These are phyloP conservation scores for Pseudocercospora vitis DNA, from an alignment of 2,329 filamentous ascomycete genomes.

Conservation along the genomic window DNA sequence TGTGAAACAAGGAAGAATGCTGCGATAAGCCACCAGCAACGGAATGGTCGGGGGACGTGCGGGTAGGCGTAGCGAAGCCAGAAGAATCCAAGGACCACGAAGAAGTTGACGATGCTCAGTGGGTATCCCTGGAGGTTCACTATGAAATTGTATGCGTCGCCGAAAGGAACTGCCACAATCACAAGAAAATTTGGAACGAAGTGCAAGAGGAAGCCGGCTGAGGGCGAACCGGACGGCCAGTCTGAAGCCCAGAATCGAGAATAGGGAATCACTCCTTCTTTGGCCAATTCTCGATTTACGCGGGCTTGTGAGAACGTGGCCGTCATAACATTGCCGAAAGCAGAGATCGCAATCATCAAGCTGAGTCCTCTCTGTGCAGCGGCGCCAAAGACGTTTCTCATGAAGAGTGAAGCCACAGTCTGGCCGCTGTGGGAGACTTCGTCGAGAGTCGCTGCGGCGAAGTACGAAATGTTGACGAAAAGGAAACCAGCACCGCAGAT, in stretches of 20 bases:
- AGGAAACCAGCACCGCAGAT: constrained; percentile 54
- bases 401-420: constrained; percentile 60
- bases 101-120: constrained; percentile 60
- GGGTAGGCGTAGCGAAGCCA: constrained; percentile 61
- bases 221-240: constrained; percentile 61
- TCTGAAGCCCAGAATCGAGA: constrained; percentile 63
- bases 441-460: constrained; percentile 47
- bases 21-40: constrained; percentile 62
- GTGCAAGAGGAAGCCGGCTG: constrained; percentile 57
- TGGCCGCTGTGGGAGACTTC: constrained; percentile 55
- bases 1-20: constrained; percentile 45
- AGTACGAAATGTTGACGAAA: constrained; percentile 62
- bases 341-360: constrained; percentile 56
- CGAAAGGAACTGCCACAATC: constrained; percentile 60
- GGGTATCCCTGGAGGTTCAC: constrained; percentile 70
- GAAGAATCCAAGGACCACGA: constrained; percentile 59
- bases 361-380: constrained; percentile 56
- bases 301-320: constrained; percentile 57
- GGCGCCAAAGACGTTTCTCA: constrained; percentile 57
- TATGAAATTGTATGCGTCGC: constrained; percentile 66
- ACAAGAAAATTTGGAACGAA: constrained; percentile 60
- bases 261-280: constrained; percentile 61
- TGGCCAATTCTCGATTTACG: constrained; percentile 60
- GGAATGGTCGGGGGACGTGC: constrained; percentile 62
- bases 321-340: constrained; percentile 60